Conservation (phyloP, 805 yeast species). For the Blastobotrys chiropterorum region DNA sequence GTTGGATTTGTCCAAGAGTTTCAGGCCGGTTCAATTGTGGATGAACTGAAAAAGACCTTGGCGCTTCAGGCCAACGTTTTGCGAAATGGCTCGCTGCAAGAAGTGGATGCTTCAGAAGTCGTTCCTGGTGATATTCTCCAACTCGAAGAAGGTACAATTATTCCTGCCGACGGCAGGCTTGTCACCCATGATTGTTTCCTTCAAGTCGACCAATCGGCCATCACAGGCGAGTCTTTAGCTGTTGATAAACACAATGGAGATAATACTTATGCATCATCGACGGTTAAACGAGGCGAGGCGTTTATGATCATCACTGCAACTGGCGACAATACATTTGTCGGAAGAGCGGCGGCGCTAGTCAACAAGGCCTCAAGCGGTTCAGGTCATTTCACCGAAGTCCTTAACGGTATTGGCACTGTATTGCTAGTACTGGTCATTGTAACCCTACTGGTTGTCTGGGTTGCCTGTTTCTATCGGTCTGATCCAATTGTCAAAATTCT, state of each 20-base stretch:
- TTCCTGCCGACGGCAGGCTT: conserved; percentile 89
- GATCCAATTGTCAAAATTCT: conserved; percentile 78
- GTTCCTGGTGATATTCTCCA: conserved; percentile 95
- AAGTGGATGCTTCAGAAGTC: conserved; percentile 74
- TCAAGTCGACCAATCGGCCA: conserved; percentile 94
- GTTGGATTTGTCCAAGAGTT: conserved; percentile 97
- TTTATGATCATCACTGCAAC: conserved; percentile 91
- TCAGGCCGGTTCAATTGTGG: conserved; percentile 98
- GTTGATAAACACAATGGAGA: conserved; percentile 90
- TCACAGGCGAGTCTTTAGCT: conserved; percentile 96
- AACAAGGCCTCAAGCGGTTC: conserved; percentile 88
- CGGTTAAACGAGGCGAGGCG: conserved; percentile 94
- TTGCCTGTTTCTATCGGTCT: conserved; percentile 90
- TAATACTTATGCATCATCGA: conserved; percentile 82
- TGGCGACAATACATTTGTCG: conserved; percentile 93
- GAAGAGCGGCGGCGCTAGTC: conserved; percentile 95
- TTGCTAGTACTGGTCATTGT: conserved; percentile 81
- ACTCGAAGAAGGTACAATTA: conserved; percentile 87
- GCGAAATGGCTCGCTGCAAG: conserved; percentile 73
- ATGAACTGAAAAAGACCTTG: conserved; percentile 89
- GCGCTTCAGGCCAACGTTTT: conserved; percentile 84
- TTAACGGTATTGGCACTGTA: conserved; percentile 95
- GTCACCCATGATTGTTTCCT: conserved; percentile 79
- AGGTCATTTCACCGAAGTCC: conserved; percentile 96
- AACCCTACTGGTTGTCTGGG: conserved; percentile 86